phyloP scores from a whole-genome alignment of 2,329 filamentous ascomycete species.

The Pyrenophora graminea region DNA sequence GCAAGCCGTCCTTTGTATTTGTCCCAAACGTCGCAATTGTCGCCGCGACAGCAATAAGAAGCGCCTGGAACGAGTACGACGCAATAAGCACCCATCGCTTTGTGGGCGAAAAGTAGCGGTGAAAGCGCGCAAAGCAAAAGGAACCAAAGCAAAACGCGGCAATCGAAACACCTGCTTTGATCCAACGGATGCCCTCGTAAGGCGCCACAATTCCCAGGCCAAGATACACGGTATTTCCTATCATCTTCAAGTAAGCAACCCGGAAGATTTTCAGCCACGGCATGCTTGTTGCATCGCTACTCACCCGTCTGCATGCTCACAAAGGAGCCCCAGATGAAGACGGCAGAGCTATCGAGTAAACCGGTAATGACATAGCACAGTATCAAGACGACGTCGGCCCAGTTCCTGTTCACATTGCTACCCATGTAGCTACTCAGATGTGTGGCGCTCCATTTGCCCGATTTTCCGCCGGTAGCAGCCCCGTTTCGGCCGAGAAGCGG shows the following conservation, averaged over 20 bases:
- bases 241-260: slow-evolving; percentile 24
- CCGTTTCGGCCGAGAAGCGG: slow-evolving; percentile 37
- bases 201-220: slow-evolving; percentile 72
- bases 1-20: slow-evolving; percentile 46
- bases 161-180: slow-evolving; percentile 74
- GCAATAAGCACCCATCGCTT: slow-evolving; percentile 66
- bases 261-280: neutral
- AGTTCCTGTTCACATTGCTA: slow-evolving; percentile 61
- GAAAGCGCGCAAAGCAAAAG: slow-evolving; percentile 70
- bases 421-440: slow-evolving; percentile 33
- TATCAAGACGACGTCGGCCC: slow-evolving; percentile 71
- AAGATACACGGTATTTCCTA: slow-evolving; percentile 75
- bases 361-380: slow-evolving; percentile 78
- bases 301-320: slow-evolving; percentile 81
- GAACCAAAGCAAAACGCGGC: slow-evolving; percentile 72
- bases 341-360: slow-evolving; percentile 74
- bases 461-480: slow-evolving; percentile 22
- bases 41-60: slow-evolving; percentile 49
- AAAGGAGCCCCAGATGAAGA: slow-evolving; percentile 78
- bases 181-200: slow-evolving; percentile 61
- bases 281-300: slow-evolving; percentile 19
- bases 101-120: slow-evolving; percentile 65
- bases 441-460: slow-evolving; percentile 31
- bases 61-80: slow-evolving; percentile 48
- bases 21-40: slow-evolving; percentile 51